phyloP scores from a whole-genome alignment of 2,329 filamentous ascomycete genomes.

The Elsinoe ampelina region DNA sequence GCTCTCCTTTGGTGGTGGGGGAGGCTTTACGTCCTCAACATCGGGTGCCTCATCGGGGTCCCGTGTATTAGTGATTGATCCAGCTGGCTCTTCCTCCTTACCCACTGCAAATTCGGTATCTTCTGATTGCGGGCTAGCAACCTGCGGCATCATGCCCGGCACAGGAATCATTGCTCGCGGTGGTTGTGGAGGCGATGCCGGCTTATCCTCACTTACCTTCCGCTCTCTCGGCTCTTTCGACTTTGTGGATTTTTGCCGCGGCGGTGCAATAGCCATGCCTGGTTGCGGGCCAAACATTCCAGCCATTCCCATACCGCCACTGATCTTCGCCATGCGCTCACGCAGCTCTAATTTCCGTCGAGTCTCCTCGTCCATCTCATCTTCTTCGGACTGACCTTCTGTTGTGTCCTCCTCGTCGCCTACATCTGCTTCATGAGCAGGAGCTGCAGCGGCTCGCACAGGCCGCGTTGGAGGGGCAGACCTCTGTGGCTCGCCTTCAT shows the following conservation, averaged over 20 bases:
- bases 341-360: constrained; percentile 78
- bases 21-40: constrained; percentile 43
- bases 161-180: constrained; percentile 52
- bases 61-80: constrained; percentile 35
- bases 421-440: constrained; percentile 35
- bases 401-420: constrained; percentile 40
- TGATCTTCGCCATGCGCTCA: constrained; percentile 97
- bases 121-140: constrained; percentile 41
- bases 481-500: constrained; percentile 50
- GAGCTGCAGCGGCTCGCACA: constrained; percentile 34
- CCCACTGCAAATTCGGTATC: constrained; percentile 36
- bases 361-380: constrained; percentile 80
- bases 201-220: constrained; percentile 29
- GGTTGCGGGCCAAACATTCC: constrained; percentile 76
- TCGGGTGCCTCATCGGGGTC: constrained; percentile 42
- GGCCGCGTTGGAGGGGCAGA: constrained; percentile 24
- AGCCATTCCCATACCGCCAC: constrained; percentile 92
- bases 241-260: constrained; percentile 41
- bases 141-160: constrained; percentile 52
- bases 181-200: constrained; percentile 22
- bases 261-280: constrained; percentile 52
- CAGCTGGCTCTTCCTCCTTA: constrained; percentile 41
- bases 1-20: constrained; percentile 34
- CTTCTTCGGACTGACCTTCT: constrained; percentile 53
- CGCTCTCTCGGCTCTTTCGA: constrained; percentile 25